phyloP scores from a whole-genome alignment of 768 basidiomycete species.

The Lactarius evosmus region DNA sequence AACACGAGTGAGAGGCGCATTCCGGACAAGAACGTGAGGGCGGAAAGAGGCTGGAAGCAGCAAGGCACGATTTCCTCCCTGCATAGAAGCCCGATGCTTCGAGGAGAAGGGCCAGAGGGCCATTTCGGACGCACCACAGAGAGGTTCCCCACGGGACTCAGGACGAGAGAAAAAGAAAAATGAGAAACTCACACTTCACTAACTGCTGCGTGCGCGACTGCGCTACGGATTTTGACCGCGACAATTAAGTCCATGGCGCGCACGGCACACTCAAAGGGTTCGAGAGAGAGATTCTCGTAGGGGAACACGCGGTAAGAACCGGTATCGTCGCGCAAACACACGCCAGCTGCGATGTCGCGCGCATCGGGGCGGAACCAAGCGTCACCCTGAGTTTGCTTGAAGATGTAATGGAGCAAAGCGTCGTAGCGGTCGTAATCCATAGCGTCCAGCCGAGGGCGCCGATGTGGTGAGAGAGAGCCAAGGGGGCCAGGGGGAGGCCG shows the following conservation, averaged over 20 bases:
- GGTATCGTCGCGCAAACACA: slow-evolving; percentile 48
- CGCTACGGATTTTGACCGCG: slow-evolving; percentile 51
- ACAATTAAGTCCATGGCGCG: slow-evolving; percentile 53
- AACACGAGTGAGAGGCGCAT: slow-evolving; percentile 2
- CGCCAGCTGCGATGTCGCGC: slow-evolving; percentile 45
- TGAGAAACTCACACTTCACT: slow-evolving; percentile 41
- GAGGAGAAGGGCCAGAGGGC: not conserved
- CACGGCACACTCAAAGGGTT: slow-evolving; percentile 54
- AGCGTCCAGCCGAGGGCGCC: slow-evolving; percentile 8
- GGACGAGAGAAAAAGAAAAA: not conserved
- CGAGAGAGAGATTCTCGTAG: slow-evolving; percentile 49
- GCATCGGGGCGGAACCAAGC: slow-evolving; percentile 55
- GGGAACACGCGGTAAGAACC: slow-evolving; percentile 55
- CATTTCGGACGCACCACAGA: not conserved
- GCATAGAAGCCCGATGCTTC: no score
- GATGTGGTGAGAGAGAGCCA: not conserved
- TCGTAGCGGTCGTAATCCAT: slow-evolving; percentile 45
- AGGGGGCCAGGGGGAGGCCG: not conserved
- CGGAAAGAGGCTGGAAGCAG: not conserved
- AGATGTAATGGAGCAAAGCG: slow-evolving; percentile 44
- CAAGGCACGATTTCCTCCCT: not conserved
- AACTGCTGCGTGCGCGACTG: slow-evolving; percentile 50
- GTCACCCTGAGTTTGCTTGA: slow-evolving; percentile 48
- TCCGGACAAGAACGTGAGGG: not conserved
- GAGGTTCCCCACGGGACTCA: not conserved